Percentiles rank a stretch among this genome's conserved stretches.
Evolutionary conservation across 345 rosid genomes (phyloP).

Genomic region (Mercurialis annua): DNA sequence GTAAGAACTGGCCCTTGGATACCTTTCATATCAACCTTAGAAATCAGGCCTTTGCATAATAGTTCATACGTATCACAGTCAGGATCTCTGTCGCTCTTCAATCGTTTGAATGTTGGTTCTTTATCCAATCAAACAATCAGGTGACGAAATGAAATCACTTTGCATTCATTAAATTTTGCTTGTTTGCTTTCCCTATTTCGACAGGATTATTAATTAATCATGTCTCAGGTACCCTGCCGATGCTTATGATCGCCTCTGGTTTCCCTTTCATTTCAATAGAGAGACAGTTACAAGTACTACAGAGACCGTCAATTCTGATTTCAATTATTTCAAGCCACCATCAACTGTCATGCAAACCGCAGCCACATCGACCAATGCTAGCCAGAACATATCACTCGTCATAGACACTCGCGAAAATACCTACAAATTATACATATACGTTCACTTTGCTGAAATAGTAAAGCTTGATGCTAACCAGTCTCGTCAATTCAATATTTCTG

Average conservation of each 20-base stretch:
- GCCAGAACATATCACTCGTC: too few relatives aligned
- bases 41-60: slow-evolving; percentile 31
- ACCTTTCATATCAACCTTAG: slow-evolving; percentile 28
- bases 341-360: slow-evolving; percentile 37
- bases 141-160: slow-evolving; percentile 25
- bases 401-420: background rate
- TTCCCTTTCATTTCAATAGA: background rate
- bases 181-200: too few relatives aligned
- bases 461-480: slow-evolving; percentile 27
- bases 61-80: slow-evolving; percentile 10
- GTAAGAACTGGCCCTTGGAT: slow-evolving; percentile 43
- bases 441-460: slow-evolving; percentile 43
- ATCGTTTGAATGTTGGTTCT: slow-evolving; percentile 33
- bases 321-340: background rate
- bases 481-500: slow-evolving; percentile 26
- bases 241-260: slow-evolving; percentile 5
- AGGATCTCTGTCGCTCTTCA: slow-evolving; percentile 26
- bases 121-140: slow-evolving; percentile 25
- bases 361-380: slow-evolving; percentile 17
- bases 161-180: too few relatives aligned
- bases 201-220: too few relatives aligned
- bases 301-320: background rate
- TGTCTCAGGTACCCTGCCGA: slow-evolving; percentile 10
- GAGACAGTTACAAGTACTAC: slow-evolving; percentile 11
- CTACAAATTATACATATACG: slow-evolving; percentile 25